Evolutionary conservation across 257 asterid genomes (phyloP).

Genomic region (Jaltomata sinuosa): DNA sequence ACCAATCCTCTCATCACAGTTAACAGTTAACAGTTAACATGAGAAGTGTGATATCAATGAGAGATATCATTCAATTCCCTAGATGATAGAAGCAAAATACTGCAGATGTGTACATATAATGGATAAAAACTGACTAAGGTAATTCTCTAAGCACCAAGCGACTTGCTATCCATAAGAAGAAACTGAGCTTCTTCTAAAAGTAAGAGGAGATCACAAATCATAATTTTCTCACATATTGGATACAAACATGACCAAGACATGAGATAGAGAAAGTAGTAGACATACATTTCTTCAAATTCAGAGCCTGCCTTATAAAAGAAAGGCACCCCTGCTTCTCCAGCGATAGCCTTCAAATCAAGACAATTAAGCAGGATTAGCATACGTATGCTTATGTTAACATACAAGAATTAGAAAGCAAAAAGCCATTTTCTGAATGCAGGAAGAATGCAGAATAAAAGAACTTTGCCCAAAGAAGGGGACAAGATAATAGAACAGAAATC

Average conservation of each 20-base stretch:
- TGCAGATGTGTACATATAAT: background rate
- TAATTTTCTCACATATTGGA: background rate
- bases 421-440: background rate
- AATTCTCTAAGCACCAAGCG: background rate
- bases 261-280: background rate
- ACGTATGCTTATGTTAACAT: background rate
- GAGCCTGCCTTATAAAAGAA: constrained; percentile 97
- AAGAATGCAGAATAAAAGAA: background rate
- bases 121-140: background rate
- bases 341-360: constrained; percentile 70
- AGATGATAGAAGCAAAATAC: background rate
- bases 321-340: constrained; percentile 99
- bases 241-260: background rate
- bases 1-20: background rate
- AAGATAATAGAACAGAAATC: background rate
- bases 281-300: constrained; percentile 96
- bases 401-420: background rate
- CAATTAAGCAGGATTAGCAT: background rate
- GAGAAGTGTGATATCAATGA: background rate
- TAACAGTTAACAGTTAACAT: background rate
- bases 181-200: background rate
- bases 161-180: background rate
- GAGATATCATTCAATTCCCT: background rate
- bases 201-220: background rate
- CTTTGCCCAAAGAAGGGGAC: background rate